Evolutionary conservation across 208 protist genomes (phyloP).

Genomic region (Strigomonas culicis): DNA sequence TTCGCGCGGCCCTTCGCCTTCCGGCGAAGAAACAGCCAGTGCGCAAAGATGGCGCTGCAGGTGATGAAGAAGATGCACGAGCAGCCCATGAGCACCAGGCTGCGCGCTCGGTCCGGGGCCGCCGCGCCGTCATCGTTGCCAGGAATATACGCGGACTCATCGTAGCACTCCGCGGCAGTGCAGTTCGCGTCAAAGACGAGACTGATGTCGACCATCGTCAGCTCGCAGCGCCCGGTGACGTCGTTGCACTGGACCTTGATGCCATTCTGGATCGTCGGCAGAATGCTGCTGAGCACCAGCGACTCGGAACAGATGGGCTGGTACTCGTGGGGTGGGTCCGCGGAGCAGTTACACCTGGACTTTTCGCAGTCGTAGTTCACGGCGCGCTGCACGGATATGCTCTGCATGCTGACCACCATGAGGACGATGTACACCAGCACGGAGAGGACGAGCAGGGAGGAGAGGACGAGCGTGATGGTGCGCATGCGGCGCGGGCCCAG

Average conservation of each 20-base stretch:
- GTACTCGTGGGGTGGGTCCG: slow-evolving; percentile 55
- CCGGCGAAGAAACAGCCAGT: slow-evolving; percentile 29
- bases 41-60: slow-evolving; percentile 23
- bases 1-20: slow-evolving; percentile 26
- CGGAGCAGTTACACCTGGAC: slow-evolving; percentile 59
- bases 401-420: slow-evolving; percentile 65
- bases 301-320: slow-evolving; percentile 64
- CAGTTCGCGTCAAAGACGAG: slow-evolving; percentile 71
- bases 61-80: slow-evolving; percentile 29
- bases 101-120: slow-evolving; percentile 1
- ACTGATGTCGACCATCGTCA: slow-evolving; percentile 53
- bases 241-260: slow-evolving; percentile 47
- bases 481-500: slow-evolving; percentile 33
- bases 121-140: slow-evolving; percentile 18
- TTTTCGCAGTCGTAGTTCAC: slow-evolving; percentile 64
- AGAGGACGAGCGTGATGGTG: slow-evolving; percentile 28
- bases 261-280: slow-evolving; percentile 57
- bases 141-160: slow-evolving; percentile 30
- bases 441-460: slow-evolving; percentile 23
- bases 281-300: slow-evolving; percentile 36
- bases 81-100: slow-evolving; percentile 23
- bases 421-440: slow-evolving; percentile 50
- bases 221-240: slow-evolving; percentile 27
- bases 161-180: slow-evolving; percentile 69
- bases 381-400: slow-evolving; percentile 8